These are phyloP conservation scores for Aegilops longissima DNA, from an alignment of 176 grass and related monocot genomes.

Conservation along the genomic window DNA sequence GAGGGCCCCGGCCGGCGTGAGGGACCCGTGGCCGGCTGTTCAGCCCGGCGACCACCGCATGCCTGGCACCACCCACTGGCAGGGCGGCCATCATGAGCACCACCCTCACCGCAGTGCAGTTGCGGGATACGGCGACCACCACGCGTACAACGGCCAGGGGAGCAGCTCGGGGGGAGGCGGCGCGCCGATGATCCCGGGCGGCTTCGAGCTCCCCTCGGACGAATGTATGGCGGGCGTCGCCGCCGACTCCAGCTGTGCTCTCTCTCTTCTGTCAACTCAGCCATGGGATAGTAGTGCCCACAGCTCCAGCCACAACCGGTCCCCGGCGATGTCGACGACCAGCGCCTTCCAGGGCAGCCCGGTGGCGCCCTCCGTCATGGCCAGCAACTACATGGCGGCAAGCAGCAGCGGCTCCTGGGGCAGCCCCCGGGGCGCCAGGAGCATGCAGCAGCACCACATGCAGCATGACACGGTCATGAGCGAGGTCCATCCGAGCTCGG, in stretches of 20 bases:
- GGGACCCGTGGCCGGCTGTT: slow-evolving; percentile 48
- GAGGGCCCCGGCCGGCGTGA: slow-evolving; percentile 50
- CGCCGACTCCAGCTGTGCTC: slow-evolving; percentile 95
- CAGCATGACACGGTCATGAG: slow-evolving; percentile 3
- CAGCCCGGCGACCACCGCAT: slow-evolving; percentile 40
- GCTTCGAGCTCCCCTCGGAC: slow-evolving; percentile 56
- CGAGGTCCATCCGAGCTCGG: slow-evolving; percentile 20
- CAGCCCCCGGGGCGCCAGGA: slow-evolving; percentile 22
- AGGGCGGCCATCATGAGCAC: slow-evolving; percentile 35
- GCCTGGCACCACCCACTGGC: slow-evolving; percentile 45
- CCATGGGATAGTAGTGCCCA: slow-evolving; percentile 53
- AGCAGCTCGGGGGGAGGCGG: slow-evolving; percentile 30
- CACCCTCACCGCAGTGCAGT: slow-evolving; percentile 48
- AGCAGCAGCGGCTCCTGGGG: slow-evolving; percentile 23
- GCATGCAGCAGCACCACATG: slow-evolving; percentile 8
- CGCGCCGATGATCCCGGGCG: slow-evolving; percentile 15
- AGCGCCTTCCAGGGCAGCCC: slow-evolving; percentile 40
- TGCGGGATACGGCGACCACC: slow-evolving; percentile 47
- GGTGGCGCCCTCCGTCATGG: slow-evolving; percentile 46
- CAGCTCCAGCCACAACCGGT: slow-evolving; percentile 37
- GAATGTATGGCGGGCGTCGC: slow-evolving; percentile 54
- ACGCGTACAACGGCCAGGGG: slow-evolving; percentile 33
- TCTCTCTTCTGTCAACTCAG: slow-evolving; percentile 99
- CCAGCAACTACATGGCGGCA: slow-evolving; percentile 39
- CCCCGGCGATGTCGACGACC: slow-evolving; percentile 27